phyloP scores from a whole-genome alignment of 1,284 basidiomycete genomes.

The Malassezia vespertilionis region DNA sequence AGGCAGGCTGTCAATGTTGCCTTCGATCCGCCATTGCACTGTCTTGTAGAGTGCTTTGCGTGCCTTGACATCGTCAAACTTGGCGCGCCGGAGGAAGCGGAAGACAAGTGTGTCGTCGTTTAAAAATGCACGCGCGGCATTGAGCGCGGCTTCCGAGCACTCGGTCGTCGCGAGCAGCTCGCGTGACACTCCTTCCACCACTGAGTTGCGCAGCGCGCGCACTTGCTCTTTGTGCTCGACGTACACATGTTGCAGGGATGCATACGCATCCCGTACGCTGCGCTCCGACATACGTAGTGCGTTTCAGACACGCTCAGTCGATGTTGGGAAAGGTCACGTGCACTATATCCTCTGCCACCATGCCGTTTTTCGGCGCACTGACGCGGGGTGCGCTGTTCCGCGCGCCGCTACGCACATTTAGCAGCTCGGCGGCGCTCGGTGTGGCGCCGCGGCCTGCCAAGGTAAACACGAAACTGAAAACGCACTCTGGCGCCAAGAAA shows the following conservation, averaged over 20 bases:
- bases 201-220: constrained; percentile 1
- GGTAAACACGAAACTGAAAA: constrained; percentile 22
- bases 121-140: constrained; percentile 4
- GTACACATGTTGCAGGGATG: neutral
- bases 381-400: neutral
- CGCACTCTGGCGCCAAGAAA: constrained; percentile 37
- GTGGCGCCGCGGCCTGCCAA: neutral
- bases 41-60: constrained; percentile 5
- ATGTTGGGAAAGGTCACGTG: too few relatives aligned
- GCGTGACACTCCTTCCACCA: constrained; percentile 3
- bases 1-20: constrained; percentile 8
- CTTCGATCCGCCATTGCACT: constrained; percentile 14
- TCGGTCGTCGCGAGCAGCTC: neutral
- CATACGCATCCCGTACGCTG: too few relatives aligned
- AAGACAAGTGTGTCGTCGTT: constrained; percentile 9
- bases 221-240: neutral
- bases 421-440: neutral
- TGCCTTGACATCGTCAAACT: constrained; percentile 1
- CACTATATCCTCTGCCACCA: neutral
- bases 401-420: neutral
- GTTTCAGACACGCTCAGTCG: too few relatives aligned
- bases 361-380: neutral
- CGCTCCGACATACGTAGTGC: too few relatives aligned
- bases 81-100: constrained; percentile 10
- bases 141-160: constrained; percentile 5